Base-by-base conservation (phyloP, 495 filamentous ascomycete species). In the Evernia prunastri region DNA sequence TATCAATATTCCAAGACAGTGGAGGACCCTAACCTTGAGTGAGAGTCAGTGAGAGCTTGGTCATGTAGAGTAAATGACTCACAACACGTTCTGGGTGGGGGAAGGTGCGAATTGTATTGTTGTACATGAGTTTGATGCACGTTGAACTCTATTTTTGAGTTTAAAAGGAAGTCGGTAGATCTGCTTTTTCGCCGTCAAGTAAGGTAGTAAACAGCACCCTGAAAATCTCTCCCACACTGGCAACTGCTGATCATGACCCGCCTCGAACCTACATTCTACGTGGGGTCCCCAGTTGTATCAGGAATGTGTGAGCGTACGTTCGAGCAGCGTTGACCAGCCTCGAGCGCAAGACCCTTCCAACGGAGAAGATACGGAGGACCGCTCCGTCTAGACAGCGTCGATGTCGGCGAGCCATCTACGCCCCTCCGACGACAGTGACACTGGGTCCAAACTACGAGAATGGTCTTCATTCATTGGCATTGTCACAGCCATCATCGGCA, bases 381-480 rank as follows among this genome's bases (percentile, higher is more conserved):
- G n/a, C 25, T 63, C 27, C 10, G 36, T 37, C 25, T 42, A 43
- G 25, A 29, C 37, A 15, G 37, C 36, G 5, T 56, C 51, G 27
- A 63, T 54, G 27, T 29, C 25, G 20, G 51, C 7, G 29, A 56
- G 15, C 10, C 4, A 29, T 56, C 20, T 42, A 39, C 18, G 20
- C 17, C 17, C 20, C 15, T 18, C 23, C 13, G 25, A 63, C 15
- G 31, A 39, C 25, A 54, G 40, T 9, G 40, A 8, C 29, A 58
- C 54, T 13, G 39, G 40, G 20, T 43, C 61, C 27, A 63, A 58
- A 1, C 74, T 89, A 11, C 83, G 86, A 61, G 80, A 89, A 69
- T 96, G 92, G 92, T 94, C 90, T 15, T 93, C 90, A 1, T 76
- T 97, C 63, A 97, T 98, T 69, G 94, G 94, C 69, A 97, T 98